These are phyloP conservation scores for Tetrapisispora namnaoensis DNA, from an alignment of 805 yeast species.

Conservation along the genomic window DNA sequence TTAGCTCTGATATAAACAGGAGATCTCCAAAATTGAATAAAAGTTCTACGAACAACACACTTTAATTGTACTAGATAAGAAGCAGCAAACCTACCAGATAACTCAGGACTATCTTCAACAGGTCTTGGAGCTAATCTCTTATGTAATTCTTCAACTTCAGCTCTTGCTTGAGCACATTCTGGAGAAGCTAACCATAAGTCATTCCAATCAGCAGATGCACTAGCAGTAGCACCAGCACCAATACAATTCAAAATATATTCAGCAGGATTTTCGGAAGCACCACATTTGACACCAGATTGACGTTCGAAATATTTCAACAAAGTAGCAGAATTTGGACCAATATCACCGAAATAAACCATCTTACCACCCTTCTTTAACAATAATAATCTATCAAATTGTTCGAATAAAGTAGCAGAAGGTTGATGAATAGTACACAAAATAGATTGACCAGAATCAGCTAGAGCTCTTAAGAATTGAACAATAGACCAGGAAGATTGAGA, in stretches of 20 bases:
- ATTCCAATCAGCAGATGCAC: constrained; percentile 49
- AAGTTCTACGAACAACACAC: constrained; percentile 42
- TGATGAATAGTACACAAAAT: constrained; percentile 71
- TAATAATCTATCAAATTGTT: constrained; percentile 57
- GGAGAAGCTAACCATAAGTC: constrained; percentile 49
- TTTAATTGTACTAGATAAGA: constrained; percentile 32
- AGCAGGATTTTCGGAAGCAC: constrained; percentile 56
- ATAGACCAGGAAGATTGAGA: constrained; percentile 62
- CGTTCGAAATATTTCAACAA: constrained; percentile 59
- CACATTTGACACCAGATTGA: constrained; percentile 63
- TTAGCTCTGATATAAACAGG: constrained; percentile 52
- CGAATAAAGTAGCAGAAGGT: constrained; percentile 62
- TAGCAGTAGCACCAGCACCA: constrained; percentile 75
- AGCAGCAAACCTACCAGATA: constrained; percentile 39
- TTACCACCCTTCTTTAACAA: constrained; percentile 66
- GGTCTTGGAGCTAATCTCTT: constrained; percentile 29
- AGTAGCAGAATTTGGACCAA: constrained; percentile 52
- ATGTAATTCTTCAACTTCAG: constrained; percentile 48
- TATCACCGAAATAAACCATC: constrained; percentile 76
- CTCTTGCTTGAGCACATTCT: constrained; percentile 41
- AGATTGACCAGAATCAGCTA: constrained; percentile 65
- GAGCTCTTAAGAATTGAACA: constrained; percentile 53
- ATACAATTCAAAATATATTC: constrained; percentile 65
- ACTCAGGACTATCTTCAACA: constrained; percentile 29
- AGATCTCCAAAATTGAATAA: constrained; percentile 56